These are phyloP conservation scores for Tulasnella sp. DNA, from an alignment of 768 basidiomycete species.

Conservation along the genomic window DNA sequence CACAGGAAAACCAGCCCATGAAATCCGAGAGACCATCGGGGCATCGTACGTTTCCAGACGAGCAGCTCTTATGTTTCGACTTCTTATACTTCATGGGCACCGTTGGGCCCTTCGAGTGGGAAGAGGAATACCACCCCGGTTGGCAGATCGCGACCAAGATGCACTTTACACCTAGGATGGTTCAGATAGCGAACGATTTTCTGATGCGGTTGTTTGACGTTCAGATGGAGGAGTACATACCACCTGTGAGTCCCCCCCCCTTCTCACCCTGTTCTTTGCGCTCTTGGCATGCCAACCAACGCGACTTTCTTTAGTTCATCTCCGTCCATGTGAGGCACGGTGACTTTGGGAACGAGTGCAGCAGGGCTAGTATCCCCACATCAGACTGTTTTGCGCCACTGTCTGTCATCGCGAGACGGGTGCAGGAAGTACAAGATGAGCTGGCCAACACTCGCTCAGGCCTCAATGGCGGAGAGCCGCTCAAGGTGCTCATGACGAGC, in stretches of 20 bases:
- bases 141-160: constrained; percentile 21
- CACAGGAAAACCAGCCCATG: too few species aligned
- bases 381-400: constrained; percentile 42
- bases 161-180: constrained; percentile 15
- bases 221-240: constrained; percentile 5
- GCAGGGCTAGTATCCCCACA: constrained; percentile 28
- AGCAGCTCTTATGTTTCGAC: constrained; percentile 20
- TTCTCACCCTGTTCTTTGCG: not conserved
- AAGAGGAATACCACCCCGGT: constrained; percentile 19
- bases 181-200: constrained; percentile 20
- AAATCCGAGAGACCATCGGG: too few species aligned
- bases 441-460: too few species aligned
- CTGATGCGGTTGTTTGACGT: constrained; percentile 2
- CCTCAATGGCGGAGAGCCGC: constrained; percentile 22
- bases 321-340: constrained; percentile 45
- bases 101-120: constrained; percentile 18
- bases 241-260: constrained; percentile 3
- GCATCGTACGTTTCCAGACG: too few species aligned
- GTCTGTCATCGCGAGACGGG: constrained; percentile 39
- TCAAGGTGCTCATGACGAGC: constrained; percentile 49
- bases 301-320: constrained; percentile 40
- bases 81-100: constrained; percentile 17
- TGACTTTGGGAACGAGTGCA: constrained; percentile 43
- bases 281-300: not conserved
- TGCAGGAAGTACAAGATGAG: constrained; percentile 42